Evolutionary conservation across 148 eudicot species (phyloP), one percentile per base, ranked within the genome.

Genomic region (Arctostaphylos glauca): DNA sequence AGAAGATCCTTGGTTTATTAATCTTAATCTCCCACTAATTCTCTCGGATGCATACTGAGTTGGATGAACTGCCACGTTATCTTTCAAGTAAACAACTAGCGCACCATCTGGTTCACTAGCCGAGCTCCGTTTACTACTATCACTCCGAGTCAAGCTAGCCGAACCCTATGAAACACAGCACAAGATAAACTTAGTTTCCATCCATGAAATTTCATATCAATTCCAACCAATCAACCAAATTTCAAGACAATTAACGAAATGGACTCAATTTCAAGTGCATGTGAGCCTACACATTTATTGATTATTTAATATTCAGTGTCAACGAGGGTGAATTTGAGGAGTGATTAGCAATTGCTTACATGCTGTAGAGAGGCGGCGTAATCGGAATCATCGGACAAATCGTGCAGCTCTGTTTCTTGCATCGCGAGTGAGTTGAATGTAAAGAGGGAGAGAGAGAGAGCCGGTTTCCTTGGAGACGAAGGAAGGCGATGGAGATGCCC

Each of bases 61-160:
- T 7, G 99, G 99, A 85, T 97, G 99, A 88, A 97, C 89, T 7
- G 99, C 84, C 73, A 97, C 99, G 87, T 97, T 94, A 59, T 97
- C 98, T 85, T 91, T 97, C 86, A 86, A 56, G 83, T 87, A 97
- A 59, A 97, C 91, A 31, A 90, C 56, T 71, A 93, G 95, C 0
- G 93, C 90, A 19, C 91, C 89, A 52, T 92, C 98, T 31, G 94
- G 86, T n/a, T 94, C 99, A 76, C 83, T 80, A 13, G 79, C 59
- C 14, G 89, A 77, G 77, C 89, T 92, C 84, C 90, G 89, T 80
- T 84, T 87, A 85, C 94, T 92, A 7, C 90, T 94, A 59, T 87
- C 80, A 55, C 47, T 64, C 23, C 41, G 80, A 31, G 15, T 79
- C 80, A 86, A 84, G 85, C 82, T 84, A 31, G 81, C 84, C 16